Conservation (phyloP, 1,284 basidiomycete genomes). For the Melampsora larici-populina region DNA sequence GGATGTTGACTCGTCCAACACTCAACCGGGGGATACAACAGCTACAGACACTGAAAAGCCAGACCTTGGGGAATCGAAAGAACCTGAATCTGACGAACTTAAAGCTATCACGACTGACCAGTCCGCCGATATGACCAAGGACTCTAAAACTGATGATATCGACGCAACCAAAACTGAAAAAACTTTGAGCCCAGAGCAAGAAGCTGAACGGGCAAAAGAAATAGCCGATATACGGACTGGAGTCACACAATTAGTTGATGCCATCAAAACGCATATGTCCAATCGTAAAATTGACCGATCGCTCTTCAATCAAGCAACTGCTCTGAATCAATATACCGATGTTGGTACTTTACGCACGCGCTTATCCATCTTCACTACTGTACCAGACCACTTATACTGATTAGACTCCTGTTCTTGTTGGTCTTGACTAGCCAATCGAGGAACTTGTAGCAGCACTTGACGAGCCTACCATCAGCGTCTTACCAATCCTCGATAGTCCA, state of each 20-base stretch:
- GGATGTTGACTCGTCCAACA: not conserved
- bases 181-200: not conserved
- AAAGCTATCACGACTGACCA: not conserved
- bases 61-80: not conserved
- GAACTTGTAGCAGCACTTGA: conserved; percentile 41
- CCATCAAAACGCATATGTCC: conserved; percentile 32
- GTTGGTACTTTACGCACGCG: conserved; percentile 1
- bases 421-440: conserved; percentile 27
- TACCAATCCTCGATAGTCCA: conserved; percentile 61
- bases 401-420: not conserved
- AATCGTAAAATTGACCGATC: conserved; percentile 38
- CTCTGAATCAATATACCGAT: conserved; percentile 37
- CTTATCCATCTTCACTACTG: not conserved
- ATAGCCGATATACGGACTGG: conserved; percentile 22
- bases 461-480: conserved; percentile 62
- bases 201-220: conserved; percentile 3
- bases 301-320: conserved; percentile 30
- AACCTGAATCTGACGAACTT: not conserved
- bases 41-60: not conserved
- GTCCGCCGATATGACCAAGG: not conserved
- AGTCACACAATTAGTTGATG: conserved; percentile 29
- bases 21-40: not conserved
- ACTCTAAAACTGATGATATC: not conserved
- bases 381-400: not conserved
- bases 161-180: not conserved